Base-by-base conservation (phyloP, 179 eudicot species). In the Actinidia arguta region DNA sequence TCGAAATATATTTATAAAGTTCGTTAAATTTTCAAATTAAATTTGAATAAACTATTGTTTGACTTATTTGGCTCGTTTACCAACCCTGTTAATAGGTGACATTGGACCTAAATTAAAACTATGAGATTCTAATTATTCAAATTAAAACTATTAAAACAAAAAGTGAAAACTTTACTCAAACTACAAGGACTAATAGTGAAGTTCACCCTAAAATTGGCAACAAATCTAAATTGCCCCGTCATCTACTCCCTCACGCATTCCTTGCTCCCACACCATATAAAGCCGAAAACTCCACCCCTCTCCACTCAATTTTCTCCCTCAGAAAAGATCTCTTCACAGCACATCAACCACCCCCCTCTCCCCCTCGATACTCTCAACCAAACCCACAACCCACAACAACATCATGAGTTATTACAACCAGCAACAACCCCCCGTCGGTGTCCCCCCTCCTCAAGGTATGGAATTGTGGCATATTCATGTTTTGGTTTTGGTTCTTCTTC, bases 371-470 rank as follows among this genome's bases (percentile, higher is more conserved):
- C 12, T 61, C 27, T 61, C 8, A 25, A 2, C 17, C 22, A 51
- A 25, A 20, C 52, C 68, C 54, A 3, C 36, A n/a, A 76, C n/a
- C 46, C 44, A 56, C 68, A 20, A 7, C 74, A 70, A 67, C 1
- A 68, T 51, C 76, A 94, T 94, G 98, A 93, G 95, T 85, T 91
- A 94, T 78, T 93, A 94, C 93, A 91, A 94, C 81, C 98, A 94
- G 81, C 89, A 90, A 73, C 98, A 92, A 62, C 95, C 98, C 8
- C 95, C 98, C 1, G 95, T 94, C 20, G 98, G 97, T 24, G 97
- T 89, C 5, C 98, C 98, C 36, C 98, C 98, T 20, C 91, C 97
- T 8, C 98, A 94, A 93, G 98, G 98, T 90, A 50, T 16, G 1
- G 11, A 50, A 39, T 39, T 39, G 42, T 39, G 42, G 42, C 47